Evolutionary conservation across 2,329 filamentous ascomycete species (phyloP), one percentile per base, ranked within the genome.

Genomic region (Nemania sp.): DNA sequence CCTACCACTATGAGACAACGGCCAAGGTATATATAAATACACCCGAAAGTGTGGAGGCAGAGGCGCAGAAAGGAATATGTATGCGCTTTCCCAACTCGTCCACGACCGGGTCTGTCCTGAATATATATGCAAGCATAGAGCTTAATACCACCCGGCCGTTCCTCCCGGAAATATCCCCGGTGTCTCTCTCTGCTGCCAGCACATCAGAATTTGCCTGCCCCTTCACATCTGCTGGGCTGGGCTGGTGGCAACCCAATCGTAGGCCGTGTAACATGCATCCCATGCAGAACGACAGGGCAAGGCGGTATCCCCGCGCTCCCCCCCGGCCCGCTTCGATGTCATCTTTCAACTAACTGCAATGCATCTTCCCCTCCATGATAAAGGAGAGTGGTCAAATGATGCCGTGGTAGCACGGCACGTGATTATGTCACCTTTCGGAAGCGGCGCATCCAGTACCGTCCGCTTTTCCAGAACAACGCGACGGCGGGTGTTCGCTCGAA

Each of bases 191-290:
- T 35, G 3, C 29, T 63, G 61, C 57, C 61, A 63, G 37, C 61
- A 57, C 61, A 63, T 60, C 57, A 13, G 34, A 2, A 39, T 47
- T 48, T 34, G 47, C 20, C 60, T 54, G 34, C 43, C 49, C 32
- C 21, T 50, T 63, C 39, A n/a, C n/a, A 56, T 57, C 60, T 46
- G 49, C n/a, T n/a, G n/a, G n/a, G n/a, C n/a, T n/a, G n/a, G n/a
- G 39, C 37, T 52, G 50, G 42, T 11, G 25, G 18, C 25, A 34
- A 34, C 13, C 43, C 32, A n/a, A 3, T 29, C 7, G 25, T 29
- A 55, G 51, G 59, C 50, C 51, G 61, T 63, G 57, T 52, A 55
- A 53, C 62, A 56, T 60, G 54, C 47, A 60, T 55, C 4, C 25
- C 7, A 47, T 53, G 49, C 53, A 51, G 55, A 48, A 54, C 25